Base-by-base conservation (phyloP, 2,329 filamentous ascomycete species). In the Apiospora aurea region DNA sequence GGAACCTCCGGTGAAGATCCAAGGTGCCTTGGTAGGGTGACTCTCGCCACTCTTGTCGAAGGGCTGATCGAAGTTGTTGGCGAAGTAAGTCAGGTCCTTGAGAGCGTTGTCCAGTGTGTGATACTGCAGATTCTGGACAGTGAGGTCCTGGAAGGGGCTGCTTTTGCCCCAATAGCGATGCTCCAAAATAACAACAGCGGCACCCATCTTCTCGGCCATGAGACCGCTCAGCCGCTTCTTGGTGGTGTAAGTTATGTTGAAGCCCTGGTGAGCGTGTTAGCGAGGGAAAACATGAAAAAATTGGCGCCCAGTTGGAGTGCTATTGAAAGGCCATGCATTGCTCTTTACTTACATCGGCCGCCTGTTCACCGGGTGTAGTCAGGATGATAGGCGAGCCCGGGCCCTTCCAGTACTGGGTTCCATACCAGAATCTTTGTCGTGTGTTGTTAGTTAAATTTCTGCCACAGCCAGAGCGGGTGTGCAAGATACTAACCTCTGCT, bases 1-100 rank as follows among this genome's bases (percentile, higher is more conserved):
- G 2, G 86, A 89, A 18, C 87, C 88, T 24, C 88, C 88, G 21
- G 84, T 82, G 69, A 86, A 81, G 46, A 90, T 80, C 88, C 88
- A 90, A 0, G 88, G 87, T 4, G 86, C 86, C 51, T 85, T 81
- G 43, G 81, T 80, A 8, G 87, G 84, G 68, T 83, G 82, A 75
- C 84, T 88, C 73, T 78, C 80, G 21, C 82, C 81, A 47, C 82
- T 80, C 1, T 75, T 76, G 74, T 87, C 87, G 71, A 89, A 90
- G 0, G 87, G 86, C 43, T 88, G 81, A 14, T 83, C 75, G 21
- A 86, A 86, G 70, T 83, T 81, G 72, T 78, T 80, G 69, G 83
- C 83, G 73, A 85, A 83, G 75, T 84, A 80, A 34, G 80, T 82
- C 51, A 80, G 77, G 74, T 85, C 83, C 71, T 81, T 80, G 73